Base-by-base conservation (phyloP, 202 grass and related monocot genomes). In the Digitaria exilis region DNA sequence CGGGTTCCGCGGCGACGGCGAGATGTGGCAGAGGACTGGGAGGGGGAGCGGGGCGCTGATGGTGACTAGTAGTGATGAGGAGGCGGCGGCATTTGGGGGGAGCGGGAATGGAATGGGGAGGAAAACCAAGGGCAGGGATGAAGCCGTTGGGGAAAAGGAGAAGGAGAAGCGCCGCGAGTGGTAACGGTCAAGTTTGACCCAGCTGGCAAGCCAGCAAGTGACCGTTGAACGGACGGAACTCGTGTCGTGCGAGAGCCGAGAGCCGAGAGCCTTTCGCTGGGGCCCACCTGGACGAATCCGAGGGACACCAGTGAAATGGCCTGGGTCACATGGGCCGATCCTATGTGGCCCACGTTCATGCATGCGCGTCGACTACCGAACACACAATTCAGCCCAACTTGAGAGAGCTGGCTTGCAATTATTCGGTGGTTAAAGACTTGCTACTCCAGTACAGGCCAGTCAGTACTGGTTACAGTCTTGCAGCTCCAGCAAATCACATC, bases 131-230 rank as follows among this genome's bases (percentile, higher is more conserved):
- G 35, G 22, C 19, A 2, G 31, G 59, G 43, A 88, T 48, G 75
- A 51, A 69, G 63, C 75, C 81, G 77, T 84, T 84, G 81, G 41
- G 77, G 24, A 56, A 75, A 75, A 39, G 37, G 6, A 67, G 6
- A 67, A 35, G 44, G 7, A 5, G 78, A 68, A 42, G 78, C 64
- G 65, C 41, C 64, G 41, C 56, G 83, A 61, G 21, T 19, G 29
- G 52, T 76, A 90, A 90, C 88, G 88, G 88, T 87, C 84, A 82
- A 17, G 80, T 90, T 90, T 90, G 84, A 90, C 84, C 75, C 28
- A 71, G 76, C 70, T 71, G 70, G 84, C 69, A 87, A 71, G 76
- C 70, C 65, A 64, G 84, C 69, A 87, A 64, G 35, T 71, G 88
- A 84, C 88, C 88, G 88, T 90, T 90, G 84, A 63, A 90, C 83